Base-by-base conservation (phyloP, 2,329 filamentous ascomycete genomes). In the Colletotrichum godetiae region DNA sequence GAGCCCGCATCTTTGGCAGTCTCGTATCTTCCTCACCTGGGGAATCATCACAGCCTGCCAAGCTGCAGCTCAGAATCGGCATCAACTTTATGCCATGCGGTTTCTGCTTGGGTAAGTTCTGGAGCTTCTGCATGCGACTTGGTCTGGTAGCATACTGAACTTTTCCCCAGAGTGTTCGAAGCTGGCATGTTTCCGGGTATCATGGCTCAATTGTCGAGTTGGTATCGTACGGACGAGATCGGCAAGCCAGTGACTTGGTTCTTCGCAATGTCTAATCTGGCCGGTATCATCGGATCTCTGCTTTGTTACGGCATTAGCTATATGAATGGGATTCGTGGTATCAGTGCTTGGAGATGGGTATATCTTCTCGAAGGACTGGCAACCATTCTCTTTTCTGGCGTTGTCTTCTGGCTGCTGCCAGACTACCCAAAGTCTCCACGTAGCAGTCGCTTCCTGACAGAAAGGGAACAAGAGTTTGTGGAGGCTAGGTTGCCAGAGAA, bases 201-300 rank as follows among this genome's bases (percentile, higher is more conserved):
- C 7, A 80, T 82, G 33, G 81, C 82, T 2, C 83, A 85, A 49
- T 78, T 87, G 12, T 85, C 80, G 24, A 83, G 82, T 73, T 88
- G 65, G 86, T 88, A 88, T 73, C 81, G 84, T 0, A 83, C 81
- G 11, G 85, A 87, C 64, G 84, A 86, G 72, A 84, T 85, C 76
- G 81, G 79, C 1, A 82, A 80, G 59, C 82, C 81, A 1, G 82
- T 85, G 60, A 82, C 82, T 74, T 86, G 84, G 79, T 84, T 84
- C 77, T 87, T 86, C 70, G 81, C 78, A 2, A 68, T 37, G 13
- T 57, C 64, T 5, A 82, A 82, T 33, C 80, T 79, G 29, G 79
- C 82, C 0, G 80, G 79, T 0, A 79, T 84, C 60, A 74, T 84
- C 0, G 81, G 82, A 6, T 80, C 79, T 11, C 52, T 82, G 2